Conservation (phyloP, 2,329 filamentous ascomycete genomes). For the Achaetomium macrosporum region DNA sequence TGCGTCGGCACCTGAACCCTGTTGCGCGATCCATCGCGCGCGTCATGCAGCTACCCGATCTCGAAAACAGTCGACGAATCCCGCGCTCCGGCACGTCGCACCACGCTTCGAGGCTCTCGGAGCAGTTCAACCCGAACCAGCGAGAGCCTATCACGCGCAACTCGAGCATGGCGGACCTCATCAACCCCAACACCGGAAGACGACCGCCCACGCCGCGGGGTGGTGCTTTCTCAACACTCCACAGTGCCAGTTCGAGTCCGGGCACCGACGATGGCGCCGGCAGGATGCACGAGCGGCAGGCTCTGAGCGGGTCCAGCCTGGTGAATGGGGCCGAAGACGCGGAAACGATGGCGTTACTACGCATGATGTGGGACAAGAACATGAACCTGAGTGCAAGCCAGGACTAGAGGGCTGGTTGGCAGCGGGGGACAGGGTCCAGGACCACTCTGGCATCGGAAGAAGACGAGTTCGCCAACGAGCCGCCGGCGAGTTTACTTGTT, state of each 20-base stretch:
- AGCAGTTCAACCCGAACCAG: conserved; percentile 1
- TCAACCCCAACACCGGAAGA: conserved; percentile 1
- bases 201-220: conserved; percentile 25
- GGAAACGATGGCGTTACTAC: conserved; percentile 45
- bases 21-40: conserved; percentile 57
- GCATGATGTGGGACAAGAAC: conserved; percentile 58
- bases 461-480: not conserved
- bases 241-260: conserved; percentile 35
- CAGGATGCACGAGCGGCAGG: conserved; percentile 33
- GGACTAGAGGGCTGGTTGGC: conserved; percentile 30
- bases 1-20: conserved; percentile 66
- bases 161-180: conserved; percentile 30
- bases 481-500: not conserved
- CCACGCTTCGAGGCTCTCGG: conserved; percentile 7
- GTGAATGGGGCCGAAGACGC: conserved; percentile 47
- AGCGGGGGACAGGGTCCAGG: not conserved
- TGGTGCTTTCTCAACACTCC: conserved; percentile 7
- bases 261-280: conserved; percentile 40
- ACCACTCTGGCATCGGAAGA: not conserved
- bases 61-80: conserved; percentile 46
- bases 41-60: conserved; percentile 46
- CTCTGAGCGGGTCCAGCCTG: conserved; percentile 44
- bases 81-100: conserved; percentile 30
- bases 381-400: conserved; percentile 51
- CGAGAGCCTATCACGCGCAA: conserved; percentile 14